Percentiles rank a stretch among this genome's conserved stretches.
These are phyloP conservation scores for Cyclotella kingstonii DNA, from an alignment of 108 stramenopile genomes.

Conservation along the genomic window DNA sequence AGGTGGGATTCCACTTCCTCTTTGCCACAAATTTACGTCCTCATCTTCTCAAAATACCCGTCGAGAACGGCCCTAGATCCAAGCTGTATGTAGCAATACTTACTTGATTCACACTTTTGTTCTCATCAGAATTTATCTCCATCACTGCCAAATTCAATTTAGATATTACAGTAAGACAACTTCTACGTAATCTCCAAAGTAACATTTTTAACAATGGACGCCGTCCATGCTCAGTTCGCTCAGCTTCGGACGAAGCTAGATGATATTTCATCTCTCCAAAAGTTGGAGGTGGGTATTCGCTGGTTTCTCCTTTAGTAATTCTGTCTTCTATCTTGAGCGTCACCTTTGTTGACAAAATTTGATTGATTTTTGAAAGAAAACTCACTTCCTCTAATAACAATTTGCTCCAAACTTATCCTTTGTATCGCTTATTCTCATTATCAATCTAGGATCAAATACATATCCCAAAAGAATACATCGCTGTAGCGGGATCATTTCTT, in stretches of 20 bases:
- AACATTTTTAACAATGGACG: slow-evolving; percentile 30
- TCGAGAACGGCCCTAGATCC: too few relatives aligned
- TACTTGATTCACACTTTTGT: too few relatives aligned
- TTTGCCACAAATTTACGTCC: too few relatives aligned
- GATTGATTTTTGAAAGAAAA: background rate
- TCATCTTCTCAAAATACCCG: too few relatives aligned
- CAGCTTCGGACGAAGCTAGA: slow-evolving; percentile 68
- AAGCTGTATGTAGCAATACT: too few relatives aligned
- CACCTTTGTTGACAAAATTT: background rate
- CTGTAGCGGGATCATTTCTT: slow-evolving; percentile 41
- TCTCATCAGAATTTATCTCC: too few relatives aligned
- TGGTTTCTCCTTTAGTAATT: background rate
- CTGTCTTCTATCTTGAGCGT: background rate
- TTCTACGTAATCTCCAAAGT: too few relatives aligned
- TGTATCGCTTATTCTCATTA: background rate
- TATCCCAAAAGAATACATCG: slow-evolving; percentile 81
- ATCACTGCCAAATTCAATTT: too few relatives aligned
- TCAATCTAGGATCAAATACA: slow-evolving; percentile 54
- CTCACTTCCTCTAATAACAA: background rate
- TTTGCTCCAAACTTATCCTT: background rate
- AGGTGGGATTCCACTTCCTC: too few relatives aligned
- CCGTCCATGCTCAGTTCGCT: slow-evolving; percentile 53
- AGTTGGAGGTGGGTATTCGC: slow-evolving; percentile 72
- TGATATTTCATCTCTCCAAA: slow-evolving; percentile 61
- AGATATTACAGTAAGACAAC: too few relatives aligned